Evolutionary conservation across 208 protist genomes (phyloP).

Genomic region (Acanthamoeba triangularis): DNA sequence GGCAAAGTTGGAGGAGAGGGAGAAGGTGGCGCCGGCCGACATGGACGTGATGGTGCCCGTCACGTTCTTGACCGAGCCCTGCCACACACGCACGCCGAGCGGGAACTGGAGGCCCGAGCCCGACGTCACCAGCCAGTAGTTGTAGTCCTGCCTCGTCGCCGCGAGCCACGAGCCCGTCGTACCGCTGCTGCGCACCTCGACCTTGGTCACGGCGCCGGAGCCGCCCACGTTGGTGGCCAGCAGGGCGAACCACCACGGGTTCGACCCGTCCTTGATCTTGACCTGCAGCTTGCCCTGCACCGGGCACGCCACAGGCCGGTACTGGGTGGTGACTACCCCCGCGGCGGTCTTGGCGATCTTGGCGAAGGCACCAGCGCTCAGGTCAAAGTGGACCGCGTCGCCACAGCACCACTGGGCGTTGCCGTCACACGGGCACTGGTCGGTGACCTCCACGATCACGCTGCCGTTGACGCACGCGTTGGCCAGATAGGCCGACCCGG

Average conservation of each 20-base stretch:
- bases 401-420: slow-evolving; percentile 61
- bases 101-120: slow-evolving; percentile 30
- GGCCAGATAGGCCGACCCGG: neutral
- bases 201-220: slow-evolving; percentile 17
- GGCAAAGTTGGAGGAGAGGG: slow-evolving; percentile 5
- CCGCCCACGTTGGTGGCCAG: slow-evolving; percentile 62
- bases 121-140: slow-evolving; percentile 64
- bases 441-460: slow-evolving; percentile 36
- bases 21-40: neutral
- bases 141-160: slow-evolving; percentile 13
- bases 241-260: slow-evolving; percentile 62
- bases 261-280: slow-evolving; percentile 43
- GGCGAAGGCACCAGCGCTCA: slow-evolving; percentile 44
- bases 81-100: slow-evolving; percentile 21
- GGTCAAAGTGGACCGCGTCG: slow-evolving; percentile 60
- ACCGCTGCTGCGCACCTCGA: neutral
- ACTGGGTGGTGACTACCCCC: slow-evolving; percentile 58
- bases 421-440: slow-evolving; percentile 57
- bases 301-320: slow-evolving; percentile 9
- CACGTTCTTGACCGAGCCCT: slow-evolving; percentile 8
- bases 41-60: slow-evolving; percentile 4
- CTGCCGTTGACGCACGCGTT: slow-evolving; percentile 42
- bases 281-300: slow-evolving; percentile 28
- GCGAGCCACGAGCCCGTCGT: neutral
- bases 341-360: slow-evolving; percentile 44